Base-by-base conservation (phyloP, 2,329 filamentous ascomycete species). In the Blumeriella jaapii region DNA sequence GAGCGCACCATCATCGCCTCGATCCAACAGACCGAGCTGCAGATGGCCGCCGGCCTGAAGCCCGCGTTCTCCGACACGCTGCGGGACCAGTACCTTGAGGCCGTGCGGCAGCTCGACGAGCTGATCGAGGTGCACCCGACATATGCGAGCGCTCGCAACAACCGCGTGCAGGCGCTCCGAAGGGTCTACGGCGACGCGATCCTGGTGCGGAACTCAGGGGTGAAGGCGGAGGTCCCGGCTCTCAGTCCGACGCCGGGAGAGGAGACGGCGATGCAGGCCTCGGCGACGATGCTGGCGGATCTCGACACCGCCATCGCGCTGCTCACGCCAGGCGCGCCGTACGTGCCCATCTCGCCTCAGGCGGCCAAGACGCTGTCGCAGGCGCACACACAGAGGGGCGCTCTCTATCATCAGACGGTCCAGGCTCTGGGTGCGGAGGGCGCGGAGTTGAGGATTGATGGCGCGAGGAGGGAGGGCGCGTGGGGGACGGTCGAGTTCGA, bases 71-170 rank as follows among this genome's bases (percentile, higher is more conserved):
- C 35, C 13, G 33, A 39, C 24, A 26, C 55, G 60, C 30, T 59
- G 53, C 28, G 53, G 58, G 2, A 54, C 48, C n/a, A 54, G 59
- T 78, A 75, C 48, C 60, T 56, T 16, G 42, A 57, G 22, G 65
- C 64, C 34, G 55, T 76, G 12, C 53, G 55, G 7, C 56, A 61
- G 5, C 60, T 87, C 4, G 64, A 67, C 18, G 52, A 57, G 2
- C 62, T 85, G 19, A 69, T 85, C 25, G 50, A 61, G 2, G 57
- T 68, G 15, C 55, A 73, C 34, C 78, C 81, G 3, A 57, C 61
- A 19, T 87, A 87, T 56, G 79, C 81, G 14, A 82, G 78, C 44
- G 78, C 75, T 5, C 69, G 74, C 39, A 81, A 85, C 54, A 87
- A 89, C 57, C 68, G 81, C 31, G 82, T 78, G 2, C 82, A 87